A percentile compares a stretch with the other conserved stretches of the same genome.
These are phyloP conservation scores for Tricholoma sp. DNA, from an alignment of 768 basidiomycete species.

Conservation along the genomic window DNA sequence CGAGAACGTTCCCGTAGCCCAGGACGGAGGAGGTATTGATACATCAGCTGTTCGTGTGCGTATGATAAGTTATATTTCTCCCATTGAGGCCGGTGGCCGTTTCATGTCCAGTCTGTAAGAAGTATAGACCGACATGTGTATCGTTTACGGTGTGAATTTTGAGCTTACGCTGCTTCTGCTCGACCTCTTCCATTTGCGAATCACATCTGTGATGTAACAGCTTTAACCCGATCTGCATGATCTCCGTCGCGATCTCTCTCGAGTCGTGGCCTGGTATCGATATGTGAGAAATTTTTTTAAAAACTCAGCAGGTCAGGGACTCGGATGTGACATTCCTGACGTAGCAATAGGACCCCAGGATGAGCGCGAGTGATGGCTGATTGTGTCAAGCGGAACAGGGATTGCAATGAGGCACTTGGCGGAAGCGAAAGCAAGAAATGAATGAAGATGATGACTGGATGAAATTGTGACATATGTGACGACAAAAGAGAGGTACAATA, in stretches of 20 bases:
- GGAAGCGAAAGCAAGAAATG: conserved; percentile 6
- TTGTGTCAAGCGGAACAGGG: not conserved
- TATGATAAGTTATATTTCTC: not conserved
- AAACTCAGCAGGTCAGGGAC: not conserved
- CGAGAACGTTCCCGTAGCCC: conserved; percentile 73
- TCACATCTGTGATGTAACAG: not conserved
- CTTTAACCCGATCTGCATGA: not conserved
- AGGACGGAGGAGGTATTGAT: conserved; percentile 56
- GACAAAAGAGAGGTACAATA: not conserved
- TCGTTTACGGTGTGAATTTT: not conserved
- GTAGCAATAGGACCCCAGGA: not conserved
- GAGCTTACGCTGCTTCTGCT: not conserved
- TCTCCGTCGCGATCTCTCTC: not conserved
- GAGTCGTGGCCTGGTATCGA: not conserved
- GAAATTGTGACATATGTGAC: not conserved
- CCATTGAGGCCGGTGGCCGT: not conserved
- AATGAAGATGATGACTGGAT: conserved; percentile 3
- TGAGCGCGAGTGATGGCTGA: conserved; percentile 5
- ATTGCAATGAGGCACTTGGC: conserved; percentile 11
- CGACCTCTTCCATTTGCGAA: not conserved
- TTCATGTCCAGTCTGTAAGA: not conserved
- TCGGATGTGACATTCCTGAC: not conserved
- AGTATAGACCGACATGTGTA: not conserved
- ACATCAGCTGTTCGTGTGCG: not conserved
- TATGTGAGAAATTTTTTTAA: not conserved